Evolutionary conservation across 208 protist species (phyloP).

Genomic region (Leishmania guyanensis): DNA sequence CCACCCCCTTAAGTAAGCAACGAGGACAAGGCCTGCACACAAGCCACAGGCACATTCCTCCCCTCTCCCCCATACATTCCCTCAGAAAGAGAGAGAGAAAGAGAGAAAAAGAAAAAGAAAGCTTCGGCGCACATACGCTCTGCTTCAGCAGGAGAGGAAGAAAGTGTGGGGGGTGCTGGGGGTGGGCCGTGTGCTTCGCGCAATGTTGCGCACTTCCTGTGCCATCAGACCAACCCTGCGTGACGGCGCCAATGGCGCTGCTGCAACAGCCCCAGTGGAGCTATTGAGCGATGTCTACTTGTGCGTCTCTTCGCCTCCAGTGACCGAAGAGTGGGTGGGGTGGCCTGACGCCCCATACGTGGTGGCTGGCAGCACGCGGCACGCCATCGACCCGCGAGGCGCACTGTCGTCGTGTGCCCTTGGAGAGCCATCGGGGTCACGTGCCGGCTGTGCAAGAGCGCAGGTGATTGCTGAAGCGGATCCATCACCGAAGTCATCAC

Average conservation of each 20-base stretch:
- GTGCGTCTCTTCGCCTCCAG: constrained; percentile 30
- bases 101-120: background rate
- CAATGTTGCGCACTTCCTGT: constrained; percentile 8
- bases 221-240: background rate
- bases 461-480: no score
- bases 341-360: constrained; percentile 16
- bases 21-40: background rate
- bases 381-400: background rate
- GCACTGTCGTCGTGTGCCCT: background rate
- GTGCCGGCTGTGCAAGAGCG: background rate
- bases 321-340: constrained; percentile 35
- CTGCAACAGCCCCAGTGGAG: constrained; percentile 4
- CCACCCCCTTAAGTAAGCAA: no score
- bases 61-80: background rate
- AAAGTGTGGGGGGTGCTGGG: background rate
- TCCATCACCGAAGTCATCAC: background rate
- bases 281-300: constrained; percentile 30
- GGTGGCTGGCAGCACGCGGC: background rate
- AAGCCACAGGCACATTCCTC: background rate
- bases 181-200: background rate
- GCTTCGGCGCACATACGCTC: background rate
- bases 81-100: background rate
- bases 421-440: background rate
- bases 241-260: background rate
- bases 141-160: background rate